Conservation (phyloP, 2,329 filamentous ascomycete species). For the Mariannaea sp. region DNA sequence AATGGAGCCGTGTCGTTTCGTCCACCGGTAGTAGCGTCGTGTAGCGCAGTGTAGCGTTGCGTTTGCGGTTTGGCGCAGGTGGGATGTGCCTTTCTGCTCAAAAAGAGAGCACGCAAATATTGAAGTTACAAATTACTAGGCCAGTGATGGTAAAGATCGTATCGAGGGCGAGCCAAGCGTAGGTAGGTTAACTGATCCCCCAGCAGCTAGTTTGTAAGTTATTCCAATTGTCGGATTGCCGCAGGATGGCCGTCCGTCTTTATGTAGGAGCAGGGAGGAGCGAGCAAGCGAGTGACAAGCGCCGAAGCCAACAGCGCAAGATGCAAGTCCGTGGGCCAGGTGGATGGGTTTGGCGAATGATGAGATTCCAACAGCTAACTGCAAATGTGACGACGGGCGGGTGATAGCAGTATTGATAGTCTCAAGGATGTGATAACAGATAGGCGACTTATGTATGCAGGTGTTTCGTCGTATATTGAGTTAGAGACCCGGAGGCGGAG, state of each 20-base stretch:
- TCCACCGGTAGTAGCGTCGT: slow-evolving; percentile 12
- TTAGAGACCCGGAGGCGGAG: slow-evolving; percentile 1
- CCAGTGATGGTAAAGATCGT: too few species aligned
- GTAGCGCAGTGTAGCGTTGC: not conserved
- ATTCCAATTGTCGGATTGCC: slow-evolving; percentile 7
- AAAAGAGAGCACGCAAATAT: not conserved
- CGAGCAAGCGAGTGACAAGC: slow-evolving; percentile 30
- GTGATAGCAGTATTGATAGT: slow-evolving; percentile 20
- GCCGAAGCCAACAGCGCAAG: slow-evolving; percentile 34
- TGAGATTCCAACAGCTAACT: slow-evolving; percentile 36
- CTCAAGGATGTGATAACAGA: slow-evolving; percentile 1
- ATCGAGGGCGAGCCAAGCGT: not conserved
- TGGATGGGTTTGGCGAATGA: slow-evolving; percentile 35
- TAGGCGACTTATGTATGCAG: not conserved
- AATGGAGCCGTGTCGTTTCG: slow-evolving; percentile 34
- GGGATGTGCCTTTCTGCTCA: not conserved
- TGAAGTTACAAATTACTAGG: not conserved
- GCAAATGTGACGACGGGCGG: slow-evolving; percentile 35
- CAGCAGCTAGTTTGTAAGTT: slow-evolving; percentile 14
- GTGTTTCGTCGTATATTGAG: slow-evolving; percentile 5
- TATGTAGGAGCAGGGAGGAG: slow-evolving; percentile 21
- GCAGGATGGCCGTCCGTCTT: slow-evolving; percentile 5
- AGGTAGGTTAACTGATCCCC: slow-evolving; percentile 3
- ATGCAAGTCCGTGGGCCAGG: slow-evolving; percentile 38
- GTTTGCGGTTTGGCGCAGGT: not conserved